Evolutionary conservation across 257 asterid genomes (phyloP).

Genomic region (Jacaranda mimosifolia): DNA sequence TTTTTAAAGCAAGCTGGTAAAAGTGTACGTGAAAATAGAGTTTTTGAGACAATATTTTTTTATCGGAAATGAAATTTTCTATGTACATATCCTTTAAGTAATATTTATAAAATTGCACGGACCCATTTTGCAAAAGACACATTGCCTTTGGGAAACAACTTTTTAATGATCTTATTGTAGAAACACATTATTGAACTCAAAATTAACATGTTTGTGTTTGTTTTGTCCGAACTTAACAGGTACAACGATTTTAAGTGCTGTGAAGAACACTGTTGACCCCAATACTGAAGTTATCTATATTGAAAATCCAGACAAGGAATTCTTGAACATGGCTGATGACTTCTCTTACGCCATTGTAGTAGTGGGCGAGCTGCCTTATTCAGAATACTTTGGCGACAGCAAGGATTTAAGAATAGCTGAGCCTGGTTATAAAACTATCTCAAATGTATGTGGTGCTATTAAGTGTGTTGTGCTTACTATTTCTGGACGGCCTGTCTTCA

Average conservation of each 20-base stretch:
- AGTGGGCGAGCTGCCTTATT: constrained; percentile 17
- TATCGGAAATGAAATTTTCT: too few relatives aligned
- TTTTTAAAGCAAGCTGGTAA: too few relatives aligned
- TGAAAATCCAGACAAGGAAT: neutral
- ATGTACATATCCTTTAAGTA: too few relatives aligned
- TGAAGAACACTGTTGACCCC: neutral
- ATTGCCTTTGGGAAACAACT: too few relatives aligned
- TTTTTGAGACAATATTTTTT: too few relatives aligned
- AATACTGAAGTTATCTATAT: neutral
- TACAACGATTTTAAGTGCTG: constrained; percentile 14
- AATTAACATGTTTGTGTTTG: too few relatives aligned
- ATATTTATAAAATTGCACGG: too few relatives aligned
- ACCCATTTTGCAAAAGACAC: too few relatives aligned
- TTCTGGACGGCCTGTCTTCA: constrained; percentile 51
- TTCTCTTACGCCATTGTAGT: constrained; percentile 25
- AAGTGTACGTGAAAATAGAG: too few relatives aligned
- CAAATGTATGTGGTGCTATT: constrained; percentile 39
- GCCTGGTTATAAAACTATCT: constrained; percentile 27
- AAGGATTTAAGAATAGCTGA: constrained; percentile 17
- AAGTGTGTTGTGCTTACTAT: constrained; percentile 46
- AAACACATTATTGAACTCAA: too few relatives aligned
- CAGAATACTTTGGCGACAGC: constrained; percentile 2
- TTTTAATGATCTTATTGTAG: too few relatives aligned
- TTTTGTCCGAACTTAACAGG: neutral
- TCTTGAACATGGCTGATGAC: neutral